Evolutionary conservation across 805 yeast genomes (phyloP).

Genomic region (Barnettozyma wickerhamii): DNA sequence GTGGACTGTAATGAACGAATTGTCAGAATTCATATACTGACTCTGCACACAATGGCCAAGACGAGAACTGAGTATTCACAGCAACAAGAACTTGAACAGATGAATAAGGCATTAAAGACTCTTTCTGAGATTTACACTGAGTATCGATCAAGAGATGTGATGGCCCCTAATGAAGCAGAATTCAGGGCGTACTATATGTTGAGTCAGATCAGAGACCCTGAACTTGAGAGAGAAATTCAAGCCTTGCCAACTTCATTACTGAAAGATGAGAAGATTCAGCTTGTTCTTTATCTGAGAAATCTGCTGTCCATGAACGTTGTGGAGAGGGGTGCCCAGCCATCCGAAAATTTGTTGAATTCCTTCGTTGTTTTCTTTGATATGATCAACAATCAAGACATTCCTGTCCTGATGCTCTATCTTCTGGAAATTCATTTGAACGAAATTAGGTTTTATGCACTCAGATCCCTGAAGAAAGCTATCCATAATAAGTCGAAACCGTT

Average conservation of each 20-base stretch:
- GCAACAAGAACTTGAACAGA: conserved; percentile 94
- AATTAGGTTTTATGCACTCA: conserved; percentile 67
- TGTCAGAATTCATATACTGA: conserved; percentile 79
- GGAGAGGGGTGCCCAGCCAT: conserved; percentile 47
- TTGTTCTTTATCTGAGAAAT: conserved; percentile 68
- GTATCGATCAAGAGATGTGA: conserved; percentile 63
- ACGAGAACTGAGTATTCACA: conserved; percentile 70
- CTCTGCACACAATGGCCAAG: conserved; percentile 83
- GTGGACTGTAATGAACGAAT: conserved; percentile 89
- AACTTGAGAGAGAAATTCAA: conserved; percentile 72
- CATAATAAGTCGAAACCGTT: conserved; percentile 72
- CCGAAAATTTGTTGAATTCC: conserved; percentile 56
- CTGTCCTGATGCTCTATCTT: conserved; percentile 68
- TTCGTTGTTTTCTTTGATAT: conserved; percentile 61
- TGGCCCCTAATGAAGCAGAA: conserved; percentile 84
- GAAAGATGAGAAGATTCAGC: conserved; percentile 52
- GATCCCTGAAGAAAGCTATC: conserved; percentile 57
- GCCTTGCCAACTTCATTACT: conserved; percentile 56
- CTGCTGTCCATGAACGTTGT: conserved; percentile 55
- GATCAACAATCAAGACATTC: conserved; percentile 45
- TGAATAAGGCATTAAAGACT: conserved; percentile 87
- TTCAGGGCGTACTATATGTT: conserved; percentile 84
- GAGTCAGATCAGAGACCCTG: conserved; percentile 80
- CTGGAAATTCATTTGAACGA: conserved; percentile 80
- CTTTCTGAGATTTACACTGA: conserved; percentile 83